phyloP scores from a whole-genome alignment of 768 basidiomycete species.

The Astraeus odoratus region DNA sequence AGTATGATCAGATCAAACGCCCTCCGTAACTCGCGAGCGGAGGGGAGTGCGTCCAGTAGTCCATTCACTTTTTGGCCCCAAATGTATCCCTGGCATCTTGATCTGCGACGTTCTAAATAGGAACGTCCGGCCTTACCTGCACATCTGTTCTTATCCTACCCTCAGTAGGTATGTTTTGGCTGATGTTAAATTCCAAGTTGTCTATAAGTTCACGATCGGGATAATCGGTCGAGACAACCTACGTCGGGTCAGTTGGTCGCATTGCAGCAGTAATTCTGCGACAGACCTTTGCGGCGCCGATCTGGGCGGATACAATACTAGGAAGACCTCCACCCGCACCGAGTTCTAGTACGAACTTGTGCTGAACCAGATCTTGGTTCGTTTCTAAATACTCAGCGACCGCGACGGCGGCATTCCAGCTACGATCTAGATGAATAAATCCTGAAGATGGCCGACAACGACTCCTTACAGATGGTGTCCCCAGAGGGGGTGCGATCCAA shows the following conservation, averaged over 20 bases:
- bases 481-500: constrained; percentile 79
- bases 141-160: constrained; percentile 19
- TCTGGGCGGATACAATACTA: constrained; percentile 63
- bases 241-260: neutral
- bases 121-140: constrained; percentile 31
- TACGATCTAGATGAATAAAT: constrained; percentile 20
- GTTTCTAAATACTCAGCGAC: constrained; percentile 65
- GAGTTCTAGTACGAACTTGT: constrained; percentile 66
- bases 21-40: constrained; percentile 10
- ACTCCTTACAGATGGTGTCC: constrained; percentile 65
- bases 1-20: constrained; percentile 79
- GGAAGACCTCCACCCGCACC: constrained; percentile 94
- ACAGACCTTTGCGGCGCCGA: constrained; percentile 59
- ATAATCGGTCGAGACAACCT: constrained; percentile 91
- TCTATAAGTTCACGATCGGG: constrained; percentile 71
- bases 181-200: constrained; percentile 69
- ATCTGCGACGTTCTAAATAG: neutral
- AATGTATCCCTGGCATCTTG: constrained; percentile 56
- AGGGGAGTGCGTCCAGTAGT: constrained; percentile 24
- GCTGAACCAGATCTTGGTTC: constrained; percentile 38
- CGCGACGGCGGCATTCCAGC: constrained; percentile 77
- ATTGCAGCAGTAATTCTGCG: neutral
- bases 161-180: constrained; percentile 39
- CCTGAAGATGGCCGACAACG: too few relatives aligned
- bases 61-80: constrained; percentile 59